Base-by-base conservation (phyloP, 305 asterid genomes). In the Plantago coronopus region DNA sequence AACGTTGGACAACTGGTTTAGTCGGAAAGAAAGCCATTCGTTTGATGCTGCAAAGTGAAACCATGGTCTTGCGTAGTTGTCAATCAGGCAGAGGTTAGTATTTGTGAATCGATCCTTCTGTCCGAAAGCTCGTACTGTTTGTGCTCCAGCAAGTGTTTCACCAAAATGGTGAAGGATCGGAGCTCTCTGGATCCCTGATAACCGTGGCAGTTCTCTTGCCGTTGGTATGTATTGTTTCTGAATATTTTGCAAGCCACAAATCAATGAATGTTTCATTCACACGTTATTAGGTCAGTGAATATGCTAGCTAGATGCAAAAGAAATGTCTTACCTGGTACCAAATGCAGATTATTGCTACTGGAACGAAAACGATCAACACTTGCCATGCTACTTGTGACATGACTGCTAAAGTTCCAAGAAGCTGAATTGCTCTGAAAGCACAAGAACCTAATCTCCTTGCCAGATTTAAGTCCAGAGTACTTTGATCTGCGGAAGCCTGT, bases 331-430 rank as follows among this genome's bases (percentile, higher is more conserved):
- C 99, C 83, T 93, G 99, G 73, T 93, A 93, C 97, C 94, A 85
- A 37, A 93, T 69, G 87, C 99, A 89, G 66, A 89, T 75, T 60
- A 89, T 95, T 43, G 99, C 87, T 34, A 89, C 90, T 10, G 99
- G 99, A 76, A 89, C 85, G 78, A 93, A 87, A 79, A 89, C 78
- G 76, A 70, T 82, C 34, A 93, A 83, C 27, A 93, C 97, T 83
- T 93, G 97, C 98, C 99, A 93, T 29, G 99, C 97, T 42, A 78
- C 99, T 77, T 93, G 97, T 51, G 97, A 93, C 99, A 93, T 93
- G 54, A 93, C 99, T 17, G 88, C 89, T 66, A 89, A 77, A 54
- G 97, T 93, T 50, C 99, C 97, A 15, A 93, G 94, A 70, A 89
- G 84, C 82, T 85, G 96, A 69, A 93, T 85, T n/a, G 82, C 76